Conservation (phyloP, 2,329 filamentous ascomycete genomes). For the Nigrospora sphaerica region DNA sequence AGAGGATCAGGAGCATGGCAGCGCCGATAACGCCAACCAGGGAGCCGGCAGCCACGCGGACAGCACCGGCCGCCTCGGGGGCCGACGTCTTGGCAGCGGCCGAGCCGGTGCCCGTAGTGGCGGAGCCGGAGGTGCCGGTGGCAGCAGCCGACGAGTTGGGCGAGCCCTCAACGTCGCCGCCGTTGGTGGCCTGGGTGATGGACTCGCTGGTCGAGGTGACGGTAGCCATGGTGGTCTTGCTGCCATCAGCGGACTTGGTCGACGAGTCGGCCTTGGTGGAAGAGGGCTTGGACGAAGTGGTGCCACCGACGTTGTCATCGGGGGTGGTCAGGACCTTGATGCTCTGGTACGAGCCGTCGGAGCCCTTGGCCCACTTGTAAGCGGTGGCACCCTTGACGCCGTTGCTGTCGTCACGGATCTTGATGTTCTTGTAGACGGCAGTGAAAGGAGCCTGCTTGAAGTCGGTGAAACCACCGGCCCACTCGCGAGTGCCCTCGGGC, state of each 20-base stretch:
- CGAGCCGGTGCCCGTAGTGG: conserved; percentile 1
- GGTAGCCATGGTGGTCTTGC: conserved; percentile 7
- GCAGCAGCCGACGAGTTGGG: conserved; percentile 3
- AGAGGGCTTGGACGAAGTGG: conserved; percentile 6
- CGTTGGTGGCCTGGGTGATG: conserved; percentile 12
- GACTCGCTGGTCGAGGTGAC: conserved; percentile 10
- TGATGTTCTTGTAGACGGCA: conserved; percentile 50
- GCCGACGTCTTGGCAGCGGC: conserved; percentile 7
- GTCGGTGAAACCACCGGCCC: conserved; percentile 56
- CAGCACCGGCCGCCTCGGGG: conserved; percentile 10
- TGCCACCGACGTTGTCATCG: conserved; percentile 11
- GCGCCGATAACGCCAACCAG: conserved; percentile 18
- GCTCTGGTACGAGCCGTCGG: conserved; percentile 40
- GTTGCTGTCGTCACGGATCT: conserved; percentile 47
- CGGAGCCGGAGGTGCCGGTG: conserved; percentile 4
- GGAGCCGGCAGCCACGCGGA: conserved; percentile 18
- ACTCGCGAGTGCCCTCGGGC: conserved; percentile 61
- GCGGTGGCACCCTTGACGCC: conserved; percentile 38
- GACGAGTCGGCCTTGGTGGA: conserved; percentile 7
- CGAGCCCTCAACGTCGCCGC: conserved; percentile 7
- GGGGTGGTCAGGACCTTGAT: conserved; percentile 40
- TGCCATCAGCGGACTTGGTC: conserved; percentile 2
- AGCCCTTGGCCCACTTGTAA: conserved; percentile 43
- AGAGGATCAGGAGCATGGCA: conserved; percentile 16
- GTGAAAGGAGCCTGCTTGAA: conserved; percentile 45